These are phyloP conservation scores for Magnaporthales sp. DNA, from an alignment of 2,329 filamentous ascomycete genomes.

Conservation along the genomic window DNA sequence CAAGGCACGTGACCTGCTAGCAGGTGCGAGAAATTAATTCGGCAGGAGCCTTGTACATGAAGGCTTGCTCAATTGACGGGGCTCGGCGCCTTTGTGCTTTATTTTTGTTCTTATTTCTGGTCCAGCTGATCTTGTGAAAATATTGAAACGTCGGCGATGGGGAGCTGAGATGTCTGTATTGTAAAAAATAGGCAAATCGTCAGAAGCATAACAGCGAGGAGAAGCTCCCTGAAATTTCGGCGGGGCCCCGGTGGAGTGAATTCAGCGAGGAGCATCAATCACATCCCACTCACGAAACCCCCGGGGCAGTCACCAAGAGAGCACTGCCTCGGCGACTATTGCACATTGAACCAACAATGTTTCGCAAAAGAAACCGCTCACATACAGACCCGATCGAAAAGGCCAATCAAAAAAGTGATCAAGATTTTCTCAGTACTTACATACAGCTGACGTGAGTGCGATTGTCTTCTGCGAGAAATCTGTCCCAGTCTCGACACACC, in stretches of 20 bases:
- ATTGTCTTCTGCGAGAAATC: neutral
- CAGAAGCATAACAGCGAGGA: neutral
- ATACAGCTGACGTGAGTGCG: conserved; percentile 34
- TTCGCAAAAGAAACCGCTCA: neutral
- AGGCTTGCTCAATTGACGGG: too few relatives aligned
- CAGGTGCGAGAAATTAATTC: neutral
- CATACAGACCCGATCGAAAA: conserved; percentile 30
- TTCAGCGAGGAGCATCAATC: neutral
- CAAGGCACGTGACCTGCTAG: neutral
- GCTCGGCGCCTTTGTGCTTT: too few relatives aligned
- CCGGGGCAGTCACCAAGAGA: neutral
- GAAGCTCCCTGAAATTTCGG: neutral
- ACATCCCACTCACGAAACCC: neutral
- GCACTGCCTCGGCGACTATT: neutral
- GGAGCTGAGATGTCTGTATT: neutral
- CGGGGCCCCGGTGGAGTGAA: neutral
- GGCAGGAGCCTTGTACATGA: too few relatives aligned
- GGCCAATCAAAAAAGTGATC: conserved; percentile 38
- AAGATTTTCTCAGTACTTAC: conserved; percentile 39
- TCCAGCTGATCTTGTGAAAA: neutral
- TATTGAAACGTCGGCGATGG: too few relatives aligned
- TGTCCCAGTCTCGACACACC: neutral
- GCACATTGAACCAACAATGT: neutral
- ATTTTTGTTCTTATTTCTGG: too few relatives aligned
- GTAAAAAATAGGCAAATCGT: neutral